Conservation (phyloP, 2,329 filamentous ascomycete species). For the Microsporum canis region DNA sequence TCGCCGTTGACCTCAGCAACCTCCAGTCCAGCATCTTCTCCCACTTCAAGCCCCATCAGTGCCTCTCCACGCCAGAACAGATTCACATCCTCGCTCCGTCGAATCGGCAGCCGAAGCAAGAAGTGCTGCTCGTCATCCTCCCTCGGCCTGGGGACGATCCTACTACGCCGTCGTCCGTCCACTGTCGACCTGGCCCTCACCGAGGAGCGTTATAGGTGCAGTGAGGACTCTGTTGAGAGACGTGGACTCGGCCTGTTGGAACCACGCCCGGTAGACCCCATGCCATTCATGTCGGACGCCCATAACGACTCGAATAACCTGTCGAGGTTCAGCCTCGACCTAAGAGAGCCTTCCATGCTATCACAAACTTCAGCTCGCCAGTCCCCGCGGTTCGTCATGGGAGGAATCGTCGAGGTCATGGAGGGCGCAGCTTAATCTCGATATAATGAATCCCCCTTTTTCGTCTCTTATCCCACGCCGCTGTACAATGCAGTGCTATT, state of each 20-base stretch:
- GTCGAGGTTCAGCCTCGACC: constrained; percentile 2
- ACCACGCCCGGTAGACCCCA: constrained; percentile 32
- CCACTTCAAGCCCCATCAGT: constrained; percentile 20
- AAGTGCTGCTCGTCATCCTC: constrained; percentile 24
- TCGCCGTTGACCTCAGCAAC: constrained; percentile 21
- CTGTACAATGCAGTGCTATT: neutral
- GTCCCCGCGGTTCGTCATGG: constrained; percentile 34
- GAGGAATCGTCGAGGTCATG: constrained; percentile 39
- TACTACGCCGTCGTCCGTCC: constrained; percentile 34
- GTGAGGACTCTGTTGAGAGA: constrained; percentile 29
- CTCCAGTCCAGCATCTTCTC: constrained; percentile 23
- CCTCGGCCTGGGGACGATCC: constrained; percentile 22
- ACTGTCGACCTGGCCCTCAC: constrained; percentile 35
- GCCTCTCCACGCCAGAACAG: constrained; percentile 18
- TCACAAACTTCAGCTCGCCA: constrained; percentile 8
- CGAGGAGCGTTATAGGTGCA: constrained; percentile 32
- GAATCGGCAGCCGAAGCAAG: constrained; percentile 17
- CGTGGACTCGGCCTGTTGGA: constrained; percentile 35
- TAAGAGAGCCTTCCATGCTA: neutral
- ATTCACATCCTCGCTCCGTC: constrained; percentile 15
- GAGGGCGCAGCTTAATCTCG: constrained; percentile 27
- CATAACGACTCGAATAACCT: constrained; percentile 7
- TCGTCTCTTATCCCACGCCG: neutral
- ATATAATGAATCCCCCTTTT: neutral
- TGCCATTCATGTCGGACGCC: constrained; percentile 15